A percentile compares a stretch with the other conserved stretches of the same genome.
Conservation (phyloP, 805 yeast genomes). For the Brettanomyces bruxellensis region DNA sequence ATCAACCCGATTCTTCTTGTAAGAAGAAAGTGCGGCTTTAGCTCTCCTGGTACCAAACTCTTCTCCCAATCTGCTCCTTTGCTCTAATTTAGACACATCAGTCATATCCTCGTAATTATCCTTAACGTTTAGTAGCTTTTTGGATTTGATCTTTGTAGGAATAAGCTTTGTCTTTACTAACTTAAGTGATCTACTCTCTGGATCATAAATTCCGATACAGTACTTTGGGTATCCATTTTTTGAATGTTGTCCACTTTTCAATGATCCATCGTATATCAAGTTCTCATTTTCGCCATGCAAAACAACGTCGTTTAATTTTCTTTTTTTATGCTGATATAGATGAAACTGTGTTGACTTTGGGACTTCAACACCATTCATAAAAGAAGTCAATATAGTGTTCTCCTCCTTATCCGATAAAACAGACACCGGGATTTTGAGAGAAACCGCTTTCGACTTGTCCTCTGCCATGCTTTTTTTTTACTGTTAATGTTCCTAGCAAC, state of each 20-base stretch:
- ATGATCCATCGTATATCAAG: constrained; percentile 63
- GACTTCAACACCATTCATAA: constrained; percentile 67
- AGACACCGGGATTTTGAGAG: constrained; percentile 9
- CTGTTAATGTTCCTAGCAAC: no score
- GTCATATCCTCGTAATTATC: constrained; percentile 4
- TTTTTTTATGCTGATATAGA: constrained; percentile 42
- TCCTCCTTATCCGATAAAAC: constrained; percentile 35
- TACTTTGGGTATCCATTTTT: constrained; percentile 36
- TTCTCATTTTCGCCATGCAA: constrained; percentile 74
- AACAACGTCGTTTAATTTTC: constrained; percentile 28
- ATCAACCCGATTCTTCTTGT: constrained; percentile 80
- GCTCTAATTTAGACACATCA: constrained; percentile 18
- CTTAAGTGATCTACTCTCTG: constrained; percentile 52
- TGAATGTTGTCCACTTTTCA: constrained; percentile 7
- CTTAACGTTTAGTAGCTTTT: constrained; percentile 4
- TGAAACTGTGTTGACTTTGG: constrained; percentile 54
- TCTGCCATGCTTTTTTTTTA: no score
- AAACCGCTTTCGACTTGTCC: no score
- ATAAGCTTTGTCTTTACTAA: constrained; percentile 28
- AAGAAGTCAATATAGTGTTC: constrained; percentile 53
- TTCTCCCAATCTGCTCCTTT: constrained; percentile 83
- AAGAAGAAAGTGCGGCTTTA: constrained; percentile 75
- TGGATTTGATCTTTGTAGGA: constrained; percentile 29
- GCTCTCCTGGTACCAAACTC: constrained; percentile 97
- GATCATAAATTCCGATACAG: constrained; percentile 72